Base-by-base conservation (phyloP, 2,329 filamentous ascomycete species). In the Plenodomus biglobosus region DNA sequence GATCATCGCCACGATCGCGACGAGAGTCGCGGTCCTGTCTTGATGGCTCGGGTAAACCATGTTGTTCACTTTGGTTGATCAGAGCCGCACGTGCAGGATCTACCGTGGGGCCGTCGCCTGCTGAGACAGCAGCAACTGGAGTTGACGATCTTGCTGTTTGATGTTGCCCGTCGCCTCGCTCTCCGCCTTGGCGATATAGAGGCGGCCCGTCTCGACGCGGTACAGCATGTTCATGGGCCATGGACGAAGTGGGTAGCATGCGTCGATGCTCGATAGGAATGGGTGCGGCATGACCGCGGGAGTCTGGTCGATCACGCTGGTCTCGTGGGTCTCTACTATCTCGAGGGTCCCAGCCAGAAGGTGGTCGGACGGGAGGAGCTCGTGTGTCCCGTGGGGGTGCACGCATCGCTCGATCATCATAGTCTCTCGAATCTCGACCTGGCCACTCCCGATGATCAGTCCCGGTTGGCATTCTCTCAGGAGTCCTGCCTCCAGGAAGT, bases 61-160 rank as follows among this genome's bases (percentile, higher is more conserved):
- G 50, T 15, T 70, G 66, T 6, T 50, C 61, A 32, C 6, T 32
- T 22, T 64, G 62, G 22, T 71, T 68, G 36, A 78, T 75, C 30
- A 76, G 50, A 13, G 74, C 73, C 48, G 73, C 67, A 17, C 76
- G 73, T 16, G 71, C 75, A 10, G 75, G 74, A 44, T 77, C 76
- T 35, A 77, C 68, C 19, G 59, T 53, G 8, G 59, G 53, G 15
- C 63, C 53, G 35, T 66, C 62, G 20, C 40, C 52, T 21, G 52
- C 44, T 17, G 59, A 38, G 7, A 57, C 43, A 16, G 52, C 36
- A 49, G 46, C 35, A 54, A 49, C 34, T 51, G 41, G 27, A 15
- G 27, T 32, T 11, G 52, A 34, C n/a, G 46, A 54, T 41, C 63
- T 65, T 16, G 56, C 46, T n/a, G 50, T 48, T 20, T 32, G 27